These are phyloP conservation scores for Daucus carota DNA, from an alignment of 129 eudicot genomes.

Conservation along the genomic window DH1_v3.0 NC_030383.2:51919001-51919500, in stretches of 20 bases:
- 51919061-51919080: conserved; percentile 78
- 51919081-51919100: background rate
- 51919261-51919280: conserved; percentile 52
- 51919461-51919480: too few species aligned
- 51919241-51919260: conserved; percentile 46
- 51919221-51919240: conserved; percentile 71
- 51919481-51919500: too few species aligned
- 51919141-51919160: too few species aligned
- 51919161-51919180: too few species aligned
- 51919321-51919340: conserved; percentile 60
- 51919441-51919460: too few species aligned
- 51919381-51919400: too few species aligned
- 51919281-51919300: conserved; percentile 55
- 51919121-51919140: too few species aligned
- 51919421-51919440: too few species aligned
- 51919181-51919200: background rate
- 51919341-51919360: conserved; percentile 74
- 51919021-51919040: conserved; percentile 23
- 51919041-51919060: conserved; percentile 60
- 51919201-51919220: conserved; percentile 49
- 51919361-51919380: conserved; percentile 71
- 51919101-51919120: too few species aligned
- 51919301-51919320: conserved; percentile 49
- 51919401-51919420: too few species aligned
- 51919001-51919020: conserved; percentile 39